Base-by-base conservation (phyloP, 2,329 filamentous ascomycete species). In the Talaromyces sp. region DNA sequence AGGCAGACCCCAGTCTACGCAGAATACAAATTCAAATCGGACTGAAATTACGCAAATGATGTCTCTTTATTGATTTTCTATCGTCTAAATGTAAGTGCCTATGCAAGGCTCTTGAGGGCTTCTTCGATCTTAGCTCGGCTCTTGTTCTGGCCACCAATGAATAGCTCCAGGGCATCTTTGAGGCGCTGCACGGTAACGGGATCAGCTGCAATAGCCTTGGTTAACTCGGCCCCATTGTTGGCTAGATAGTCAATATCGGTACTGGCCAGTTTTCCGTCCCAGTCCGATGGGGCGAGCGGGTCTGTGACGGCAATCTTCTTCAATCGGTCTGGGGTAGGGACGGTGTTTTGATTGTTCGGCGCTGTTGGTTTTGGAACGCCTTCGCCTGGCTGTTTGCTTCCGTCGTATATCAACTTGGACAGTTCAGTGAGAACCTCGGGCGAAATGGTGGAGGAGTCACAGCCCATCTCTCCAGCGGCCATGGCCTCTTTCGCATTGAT, bases 211-310 rank as follows among this genome's bases (percentile, higher is more conserved):
- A 64, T 67, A 12, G 78, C 76, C 57, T 74, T 74, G 11, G 78
- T 72, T 24, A 83, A 70, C 60, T 70, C 73, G 31, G 65, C 73
- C 4, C 80, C 80, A 7, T 73, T 72, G 55, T 81, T 71, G 5
- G 75, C 75, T 14, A 82, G 74, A 61, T 81, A 82, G 63, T 82
- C 79, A 1, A 78, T 68, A 21, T 76, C 71, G 1, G 74, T 77
- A 29, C 69, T 69, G 0, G 74, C 74, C 14, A 77, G 63, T 60
- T 74, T 75, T 35, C 2, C 35, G 19, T 19, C 43, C 43, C 43
- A 46, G 43, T 24, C 9, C 3, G 43, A 19, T 8, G 0, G 69
- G 72, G 31, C 82, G 69, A 0, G 78, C 76, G 62, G 14, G 12
- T 82, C 78, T 12, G 72, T 69, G 14, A 62, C 67, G 0, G 70